Evolutionary conservation across 768 basidiomycete genomes (phyloP).

Genomic region (Leccinum barrowsii): DNA sequence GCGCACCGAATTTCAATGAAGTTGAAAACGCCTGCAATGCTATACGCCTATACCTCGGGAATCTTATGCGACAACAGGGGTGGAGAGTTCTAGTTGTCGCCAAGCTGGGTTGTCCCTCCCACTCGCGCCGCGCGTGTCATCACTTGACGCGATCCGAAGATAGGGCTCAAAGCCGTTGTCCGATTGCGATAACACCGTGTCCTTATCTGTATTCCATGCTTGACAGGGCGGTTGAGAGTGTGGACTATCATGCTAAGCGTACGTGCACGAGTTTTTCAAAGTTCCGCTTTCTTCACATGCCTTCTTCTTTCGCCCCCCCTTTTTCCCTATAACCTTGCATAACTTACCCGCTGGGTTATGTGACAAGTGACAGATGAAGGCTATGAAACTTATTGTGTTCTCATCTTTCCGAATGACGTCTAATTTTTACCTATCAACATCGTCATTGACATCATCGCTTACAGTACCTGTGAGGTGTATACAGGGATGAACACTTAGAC

Average conservation of each 20-base stretch:
- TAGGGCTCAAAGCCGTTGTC: not conserved
- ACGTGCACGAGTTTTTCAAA: not conserved
- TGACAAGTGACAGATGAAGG: not conserved
- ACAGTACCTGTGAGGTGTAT: too few species aligned
- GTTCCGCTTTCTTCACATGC: not conserved
- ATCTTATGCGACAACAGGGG: not conserved
- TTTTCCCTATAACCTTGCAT: not conserved
- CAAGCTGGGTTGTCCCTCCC: not conserved
- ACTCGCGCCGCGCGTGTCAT: not conserved
- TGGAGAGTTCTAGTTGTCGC: not conserved
- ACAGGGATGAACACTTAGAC: too few species aligned
- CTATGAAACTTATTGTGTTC: not conserved
- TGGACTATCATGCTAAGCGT: not conserved
- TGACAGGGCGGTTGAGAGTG: not conserved
- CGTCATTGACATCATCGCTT: too few species aligned
- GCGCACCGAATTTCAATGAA: not conserved
- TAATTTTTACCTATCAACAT: too few species aligned
- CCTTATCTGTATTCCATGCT: not conserved
- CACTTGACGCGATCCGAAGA: slow-evolving; percentile 4
- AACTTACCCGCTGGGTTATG: not conserved
- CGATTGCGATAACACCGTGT: not conserved
- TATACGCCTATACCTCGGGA: not conserved
- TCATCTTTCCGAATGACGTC: too few species aligned
- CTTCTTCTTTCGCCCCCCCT: not conserved
- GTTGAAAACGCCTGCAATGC: not conserved